phyloP scores from a whole-genome alignment of 83 land plant genomes.

The Isoetes engelmannii region DNA sequence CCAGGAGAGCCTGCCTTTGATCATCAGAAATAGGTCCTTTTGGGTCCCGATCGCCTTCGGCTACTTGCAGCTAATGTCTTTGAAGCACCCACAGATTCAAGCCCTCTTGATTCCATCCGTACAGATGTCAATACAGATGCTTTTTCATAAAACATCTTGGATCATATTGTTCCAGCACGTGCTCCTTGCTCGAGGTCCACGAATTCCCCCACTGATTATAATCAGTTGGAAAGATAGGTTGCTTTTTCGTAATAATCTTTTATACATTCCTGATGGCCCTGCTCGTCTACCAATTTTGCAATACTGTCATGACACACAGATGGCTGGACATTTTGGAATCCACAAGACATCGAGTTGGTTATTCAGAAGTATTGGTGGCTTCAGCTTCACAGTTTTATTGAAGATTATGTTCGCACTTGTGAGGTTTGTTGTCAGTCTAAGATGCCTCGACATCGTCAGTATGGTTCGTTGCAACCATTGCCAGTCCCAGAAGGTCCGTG shows the following conservation, averaged over 20 bases:
- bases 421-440: background rate
- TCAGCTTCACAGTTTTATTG: background rate
- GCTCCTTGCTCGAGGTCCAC: no score
- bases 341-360: background rate
- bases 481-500: background rate
- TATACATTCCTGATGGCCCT: no score
- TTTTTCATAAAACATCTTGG: no score
- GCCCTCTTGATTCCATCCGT: no score
- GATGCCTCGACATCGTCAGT: background rate
- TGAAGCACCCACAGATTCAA: background rate
- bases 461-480: constrained; percentile 12
- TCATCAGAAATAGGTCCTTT: background rate
- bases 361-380: background rate
- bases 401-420: background rate
- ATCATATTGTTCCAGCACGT: no score
- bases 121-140: no score
- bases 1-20: background rate
- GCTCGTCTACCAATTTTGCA: no score
- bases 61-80: background rate
- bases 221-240: no score
- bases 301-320: background rate
- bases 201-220: no score
- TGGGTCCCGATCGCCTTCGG: constrained; percentile 6
- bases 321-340: background rate
- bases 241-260: no score